phyloP scores from a whole-genome alignment of 1,139 yeast genomes.

The Debaryomyces coudertii region DNA sequence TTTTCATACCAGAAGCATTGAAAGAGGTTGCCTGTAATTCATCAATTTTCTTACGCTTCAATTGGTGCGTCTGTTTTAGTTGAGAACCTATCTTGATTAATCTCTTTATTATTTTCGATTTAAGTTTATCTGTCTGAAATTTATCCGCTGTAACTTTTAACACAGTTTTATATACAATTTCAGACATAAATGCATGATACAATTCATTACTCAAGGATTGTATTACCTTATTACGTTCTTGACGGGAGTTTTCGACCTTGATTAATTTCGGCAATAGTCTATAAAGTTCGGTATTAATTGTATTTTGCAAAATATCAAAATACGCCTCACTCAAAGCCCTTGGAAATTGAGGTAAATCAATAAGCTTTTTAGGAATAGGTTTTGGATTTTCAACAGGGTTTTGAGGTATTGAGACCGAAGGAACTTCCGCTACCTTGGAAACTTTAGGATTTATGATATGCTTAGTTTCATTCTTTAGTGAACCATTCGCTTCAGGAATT shows the following conservation, averaged over 20 bases:
- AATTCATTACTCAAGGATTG: constrained; percentile 49
- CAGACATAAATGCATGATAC: constrained; percentile 62
- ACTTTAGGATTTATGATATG: background rate
- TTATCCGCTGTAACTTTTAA: constrained; percentile 47
- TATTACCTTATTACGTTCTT: constrained; percentile 35
- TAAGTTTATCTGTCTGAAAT: constrained; percentile 28
- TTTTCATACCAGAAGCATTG: constrained; percentile 25
- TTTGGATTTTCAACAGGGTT: background rate
- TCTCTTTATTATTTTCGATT: constrained; percentile 26
- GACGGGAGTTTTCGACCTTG: constrained; percentile 22
- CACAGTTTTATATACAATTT: constrained; percentile 47
- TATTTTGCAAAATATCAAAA: constrained; percentile 31
- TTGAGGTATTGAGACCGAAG: background rate
- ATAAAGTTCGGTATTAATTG: constrained; percentile 33
- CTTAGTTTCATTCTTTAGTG: background rate
- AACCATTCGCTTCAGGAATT: background rate
- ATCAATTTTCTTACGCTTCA: constrained; percentile 35
- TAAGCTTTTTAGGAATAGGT: constrained; percentile 17
- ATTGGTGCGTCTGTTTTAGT: constrained; percentile 24
- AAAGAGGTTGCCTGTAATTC: constrained; percentile 47
- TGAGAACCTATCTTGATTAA: constrained; percentile 30
- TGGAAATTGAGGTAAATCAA: constrained; percentile 22
- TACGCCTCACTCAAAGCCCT: constrained; percentile 28
- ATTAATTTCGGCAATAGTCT: constrained; percentile 30
- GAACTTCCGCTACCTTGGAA: background rate